Evolutionary conservation across 768 basidiomycete species (phyloP).

Genomic region (Chalciporus piperatus): DNA sequence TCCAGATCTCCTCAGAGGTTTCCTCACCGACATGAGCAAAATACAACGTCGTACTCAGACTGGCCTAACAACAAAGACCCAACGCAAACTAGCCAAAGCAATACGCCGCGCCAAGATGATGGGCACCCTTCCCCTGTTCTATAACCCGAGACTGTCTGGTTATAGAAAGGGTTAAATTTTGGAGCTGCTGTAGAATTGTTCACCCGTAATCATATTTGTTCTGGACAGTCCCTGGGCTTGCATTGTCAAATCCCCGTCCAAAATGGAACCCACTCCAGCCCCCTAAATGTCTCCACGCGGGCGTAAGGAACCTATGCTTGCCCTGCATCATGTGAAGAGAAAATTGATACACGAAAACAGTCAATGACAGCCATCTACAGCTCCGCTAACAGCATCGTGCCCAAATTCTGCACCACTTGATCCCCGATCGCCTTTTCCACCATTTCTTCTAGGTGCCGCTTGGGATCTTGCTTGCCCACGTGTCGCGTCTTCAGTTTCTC

Average conservation of each 20-base stretch:
- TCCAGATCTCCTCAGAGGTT: constrained; percentile 52
- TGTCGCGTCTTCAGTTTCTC: constrained; percentile 97
- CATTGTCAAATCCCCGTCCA: too few species aligned
- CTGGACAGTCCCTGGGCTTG: too few species aligned
- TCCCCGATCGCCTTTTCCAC: constrained; percentile 98
- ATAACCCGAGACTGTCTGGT: constrained; percentile 27
- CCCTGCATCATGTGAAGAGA: constrained; percentile 3
- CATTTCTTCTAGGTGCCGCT: constrained; percentile 94
- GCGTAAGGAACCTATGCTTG: neutral
- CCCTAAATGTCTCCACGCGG: neutral
- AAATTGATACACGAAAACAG: constrained; percentile 8
- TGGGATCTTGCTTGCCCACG: constrained; percentile 97
- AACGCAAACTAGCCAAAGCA: constrained; percentile 78
- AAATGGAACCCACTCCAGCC: too few species aligned
- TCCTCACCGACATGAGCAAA: constrained; percentile 76
- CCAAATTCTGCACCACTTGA: constrained; percentile 93
- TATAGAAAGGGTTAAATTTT: neutral
- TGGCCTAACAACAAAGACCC: constrained; percentile 71
- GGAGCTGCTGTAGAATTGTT: constrained; percentile 2
- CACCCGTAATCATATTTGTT: neutral
- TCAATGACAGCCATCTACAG: constrained; percentile 55
- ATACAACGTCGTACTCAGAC: constrained; percentile 70
- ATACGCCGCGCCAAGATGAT: constrained; percentile 88
- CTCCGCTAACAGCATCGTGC: constrained; percentile 93
- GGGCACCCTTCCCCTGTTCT: constrained; percentile 70